Evolutionary conservation across 768 basidiomycete genomes (phyloP).

Genomic region (Coprinopsis marcescibilis): DNA sequence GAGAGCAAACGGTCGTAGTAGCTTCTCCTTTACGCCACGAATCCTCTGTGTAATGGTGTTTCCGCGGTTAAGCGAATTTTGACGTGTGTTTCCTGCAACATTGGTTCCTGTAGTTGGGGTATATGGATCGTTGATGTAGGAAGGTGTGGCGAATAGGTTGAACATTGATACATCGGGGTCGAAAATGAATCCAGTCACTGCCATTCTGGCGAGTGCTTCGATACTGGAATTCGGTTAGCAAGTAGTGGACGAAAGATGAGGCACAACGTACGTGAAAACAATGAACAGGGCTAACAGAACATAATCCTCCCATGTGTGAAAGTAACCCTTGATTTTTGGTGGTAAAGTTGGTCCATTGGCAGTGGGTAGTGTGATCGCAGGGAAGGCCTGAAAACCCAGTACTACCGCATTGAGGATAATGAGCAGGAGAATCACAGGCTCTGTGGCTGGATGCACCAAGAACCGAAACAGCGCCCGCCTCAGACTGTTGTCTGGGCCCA

Average conservation of each 20-base stretch:
- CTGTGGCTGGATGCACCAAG: constrained; percentile 73
- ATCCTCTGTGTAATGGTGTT: constrained; percentile 42
- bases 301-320: constrained; percentile 86
- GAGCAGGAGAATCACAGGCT: constrained; percentile 74
- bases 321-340: constrained; percentile 58
- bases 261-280: constrained; percentile 68
- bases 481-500: constrained; percentile 63
- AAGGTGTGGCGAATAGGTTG: constrained; percentile 35
- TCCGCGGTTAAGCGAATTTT: constrained; percentile 37
- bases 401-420: constrained; percentile 83
- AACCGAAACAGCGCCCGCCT: constrained; percentile 62
- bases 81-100: constrained; percentile 24
- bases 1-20: constrained; percentile 53
- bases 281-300: constrained; percentile 79
- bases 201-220: constrained; percentile 84
- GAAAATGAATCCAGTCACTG: constrained; percentile 82
- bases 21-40: constrained; percentile 35
- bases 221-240: constrained; percentile 40
- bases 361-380: constrained; percentile 49
- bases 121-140: constrained; percentile 26
- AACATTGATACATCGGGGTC: constrained; percentile 69
- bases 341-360: constrained; percentile 34
- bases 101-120: constrained; percentile 22
- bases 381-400: constrained; percentile 74
- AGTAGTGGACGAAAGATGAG: neutral